Percentiles rank a stretch among this genome's conserved stretches.
Conservation (phyloP, 2,329 filamentous ascomycete species). For the Madurella mycetomatis region DNA sequence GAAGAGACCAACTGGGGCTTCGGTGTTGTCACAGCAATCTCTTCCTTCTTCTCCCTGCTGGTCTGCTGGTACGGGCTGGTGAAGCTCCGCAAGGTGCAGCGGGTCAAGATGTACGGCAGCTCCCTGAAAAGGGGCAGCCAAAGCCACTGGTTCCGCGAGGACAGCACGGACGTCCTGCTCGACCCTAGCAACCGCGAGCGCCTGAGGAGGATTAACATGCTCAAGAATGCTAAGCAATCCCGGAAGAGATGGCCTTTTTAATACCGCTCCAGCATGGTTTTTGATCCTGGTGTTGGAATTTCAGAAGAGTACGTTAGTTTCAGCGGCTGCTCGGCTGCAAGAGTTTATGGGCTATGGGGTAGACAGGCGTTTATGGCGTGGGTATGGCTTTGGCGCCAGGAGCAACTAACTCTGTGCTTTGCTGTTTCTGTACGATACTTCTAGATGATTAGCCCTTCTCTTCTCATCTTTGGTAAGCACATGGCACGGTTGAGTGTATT, state of each 20-base stretch:
- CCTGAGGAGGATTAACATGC: constrained; percentile 48
- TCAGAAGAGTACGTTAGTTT: neutral
- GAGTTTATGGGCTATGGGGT: constrained; percentile 3
- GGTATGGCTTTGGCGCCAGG: neutral
- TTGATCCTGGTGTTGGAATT: neutral
- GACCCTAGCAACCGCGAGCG: constrained; percentile 53
- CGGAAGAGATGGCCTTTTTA: constrained; percentile 24
- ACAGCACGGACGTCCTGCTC: constrained; percentile 47
- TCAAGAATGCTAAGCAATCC: constrained; percentile 34
- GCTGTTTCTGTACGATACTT: constrained; percentile 9
- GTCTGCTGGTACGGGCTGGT: constrained; percentile 80
- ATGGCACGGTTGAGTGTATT: neutral
- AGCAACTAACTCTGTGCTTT: constrained; percentile 6
- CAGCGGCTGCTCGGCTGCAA: neutral
- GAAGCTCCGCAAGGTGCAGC: constrained; percentile 80
- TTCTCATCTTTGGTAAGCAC: neutral
- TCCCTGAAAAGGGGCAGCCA: constrained; percentile 25
- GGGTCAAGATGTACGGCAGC: constrained; percentile 65
- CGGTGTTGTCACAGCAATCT: constrained; percentile 65
- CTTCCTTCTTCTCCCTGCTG: constrained; percentile 66
- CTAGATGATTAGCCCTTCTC: neutral
- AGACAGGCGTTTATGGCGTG: constrained; percentile 12
- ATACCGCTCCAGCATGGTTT: neutral
- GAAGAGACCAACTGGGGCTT: constrained; percentile 92
- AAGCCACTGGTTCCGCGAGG: constrained; percentile 43